phyloP scores from a whole-genome alignment of 2,329 filamentous ascomycete species.

The Hymenoscyphus occultus region DNA sequence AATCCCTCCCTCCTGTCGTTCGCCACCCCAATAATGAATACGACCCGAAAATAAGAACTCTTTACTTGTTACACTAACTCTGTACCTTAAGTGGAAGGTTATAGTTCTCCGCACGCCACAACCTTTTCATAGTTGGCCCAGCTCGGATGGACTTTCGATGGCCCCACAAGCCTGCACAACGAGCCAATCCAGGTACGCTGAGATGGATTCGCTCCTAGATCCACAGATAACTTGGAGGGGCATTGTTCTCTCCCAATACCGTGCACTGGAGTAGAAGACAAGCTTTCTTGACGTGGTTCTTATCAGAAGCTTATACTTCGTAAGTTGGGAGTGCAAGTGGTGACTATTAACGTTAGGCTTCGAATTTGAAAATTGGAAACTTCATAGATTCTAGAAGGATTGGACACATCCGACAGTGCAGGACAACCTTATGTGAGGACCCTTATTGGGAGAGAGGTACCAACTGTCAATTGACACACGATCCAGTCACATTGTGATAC shows the following conservation, averaged over 20 bases:
- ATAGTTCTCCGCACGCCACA: not conserved
- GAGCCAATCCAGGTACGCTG: not conserved
- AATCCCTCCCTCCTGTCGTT: not conserved
- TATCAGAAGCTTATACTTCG: not conserved
- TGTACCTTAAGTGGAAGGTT: not conserved
- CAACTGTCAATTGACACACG: not conserved
- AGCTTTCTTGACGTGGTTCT: not conserved
- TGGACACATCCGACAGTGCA: not conserved
- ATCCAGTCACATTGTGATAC: not conserved
- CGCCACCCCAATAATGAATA: not conserved
- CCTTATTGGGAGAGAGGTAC: not conserved
- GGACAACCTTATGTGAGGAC: not conserved
- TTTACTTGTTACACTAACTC: not conserved
- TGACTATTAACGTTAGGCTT: not conserved
- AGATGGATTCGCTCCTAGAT: not conserved
- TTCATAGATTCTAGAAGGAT: not conserved
- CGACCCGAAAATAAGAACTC: not conserved
- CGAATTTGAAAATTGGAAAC: not conserved
- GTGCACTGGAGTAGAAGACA: slow-evolving; percentile 1
- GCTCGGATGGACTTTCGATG: not conserved
- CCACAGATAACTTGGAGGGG: not conserved
- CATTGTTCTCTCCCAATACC: not conserved
- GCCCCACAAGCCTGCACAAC: not conserved
- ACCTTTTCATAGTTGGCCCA: not conserved
- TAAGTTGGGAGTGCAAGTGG: not conserved